Percentiles rank a stretch among this genome's conserved stretches.
Conservation (phyloP, 192 early-diverging fungal genomes). For the Backusella australiensis region DNA sequence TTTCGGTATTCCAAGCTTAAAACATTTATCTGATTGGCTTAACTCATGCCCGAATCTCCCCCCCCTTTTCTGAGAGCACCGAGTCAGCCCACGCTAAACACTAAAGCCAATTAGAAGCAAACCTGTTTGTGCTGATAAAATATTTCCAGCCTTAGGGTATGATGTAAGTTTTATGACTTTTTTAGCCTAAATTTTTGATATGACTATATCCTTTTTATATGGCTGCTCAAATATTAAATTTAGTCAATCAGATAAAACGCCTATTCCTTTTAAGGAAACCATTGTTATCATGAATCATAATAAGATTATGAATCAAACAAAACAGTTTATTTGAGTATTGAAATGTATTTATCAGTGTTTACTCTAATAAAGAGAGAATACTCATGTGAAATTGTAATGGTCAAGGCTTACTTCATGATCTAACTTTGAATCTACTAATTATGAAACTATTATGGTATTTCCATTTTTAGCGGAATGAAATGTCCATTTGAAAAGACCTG, state of each 20-base stretch:
- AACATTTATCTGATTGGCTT: constrained; percentile 1
- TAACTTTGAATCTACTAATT: neutral
- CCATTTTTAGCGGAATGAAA: neutral
- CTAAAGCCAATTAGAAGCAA: neutral
- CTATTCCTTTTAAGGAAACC: neutral
- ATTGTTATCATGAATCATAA: neutral
- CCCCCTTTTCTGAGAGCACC: neutral
- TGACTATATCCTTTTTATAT: neutral
- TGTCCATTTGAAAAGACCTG: neutral
- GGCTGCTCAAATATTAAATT: neutral
- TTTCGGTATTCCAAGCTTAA: neutral
- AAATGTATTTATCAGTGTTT: too few relatives aligned
- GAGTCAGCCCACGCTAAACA: neutral
- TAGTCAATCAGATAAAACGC: neutral
- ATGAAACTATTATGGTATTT: neutral
- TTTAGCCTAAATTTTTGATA: neutral
- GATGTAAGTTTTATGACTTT: neutral
- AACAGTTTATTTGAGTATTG: neutral
- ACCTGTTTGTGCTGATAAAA: neutral
- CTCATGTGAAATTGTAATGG: neutral
- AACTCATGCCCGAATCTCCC: neutral
- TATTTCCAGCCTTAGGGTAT: neutral
- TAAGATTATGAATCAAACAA: neutral
- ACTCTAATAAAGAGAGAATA: neutral
- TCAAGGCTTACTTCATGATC: neutral